Percentiles rank a stretch among this genome's conserved stretches.
These are phyloP conservation scores for Paulownia fortunei DNA, from an alignment of 257 asterid species.

Conservation along the genomic window DNA sequence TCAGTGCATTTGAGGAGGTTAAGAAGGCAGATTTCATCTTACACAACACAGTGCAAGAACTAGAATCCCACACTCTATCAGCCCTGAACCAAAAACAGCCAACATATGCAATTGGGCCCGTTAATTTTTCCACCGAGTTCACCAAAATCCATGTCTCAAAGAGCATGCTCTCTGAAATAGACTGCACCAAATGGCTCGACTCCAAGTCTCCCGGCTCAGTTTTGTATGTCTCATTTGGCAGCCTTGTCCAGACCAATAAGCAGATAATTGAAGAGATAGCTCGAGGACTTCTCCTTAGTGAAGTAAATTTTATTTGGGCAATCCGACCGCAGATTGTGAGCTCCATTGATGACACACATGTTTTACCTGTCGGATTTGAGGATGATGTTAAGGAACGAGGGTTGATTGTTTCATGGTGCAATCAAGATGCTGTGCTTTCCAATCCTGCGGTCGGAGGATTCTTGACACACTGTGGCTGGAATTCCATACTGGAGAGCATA, in stretches of 20 bases:
- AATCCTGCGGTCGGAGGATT: conserved; percentile 50
- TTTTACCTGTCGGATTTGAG: conserved; percentile 41
- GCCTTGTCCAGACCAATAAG: conserved; percentile 29
- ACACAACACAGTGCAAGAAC: conserved; percentile 63
- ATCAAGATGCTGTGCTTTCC: conserved; percentile 39
- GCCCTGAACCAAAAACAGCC: conserved; percentile 33
- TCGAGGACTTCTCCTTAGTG: conserved; percentile 44
- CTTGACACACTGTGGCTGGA: conserved; percentile 55
- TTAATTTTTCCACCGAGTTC: conserved; percentile 19
- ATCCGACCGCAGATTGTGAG: conserved; percentile 48
- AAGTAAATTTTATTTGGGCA: conserved; percentile 50
- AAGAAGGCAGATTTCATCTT: conserved; percentile 60
- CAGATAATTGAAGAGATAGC: conserved; percentile 36
- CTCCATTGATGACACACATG: conserved; percentile 33
- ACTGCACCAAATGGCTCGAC: conserved; percentile 46
- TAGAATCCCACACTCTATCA: conserved; percentile 52
- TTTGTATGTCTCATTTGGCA: conserved; percentile 48
- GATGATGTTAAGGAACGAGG: conserved; percentile 34
- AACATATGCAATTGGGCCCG: conserved; percentile 54
- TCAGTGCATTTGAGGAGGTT: conserved; percentile 48
- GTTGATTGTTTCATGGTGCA: conserved; percentile 54
- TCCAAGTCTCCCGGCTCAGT: conserved; percentile 43
- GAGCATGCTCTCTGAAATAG: conserved; percentile 45
- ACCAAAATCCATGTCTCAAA: conserved; percentile 21
- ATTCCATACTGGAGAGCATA: conserved; percentile 50